Conservation (phyloP, 345 rosid genomes). For the Bruguiera gymnorhiza region DNA sequence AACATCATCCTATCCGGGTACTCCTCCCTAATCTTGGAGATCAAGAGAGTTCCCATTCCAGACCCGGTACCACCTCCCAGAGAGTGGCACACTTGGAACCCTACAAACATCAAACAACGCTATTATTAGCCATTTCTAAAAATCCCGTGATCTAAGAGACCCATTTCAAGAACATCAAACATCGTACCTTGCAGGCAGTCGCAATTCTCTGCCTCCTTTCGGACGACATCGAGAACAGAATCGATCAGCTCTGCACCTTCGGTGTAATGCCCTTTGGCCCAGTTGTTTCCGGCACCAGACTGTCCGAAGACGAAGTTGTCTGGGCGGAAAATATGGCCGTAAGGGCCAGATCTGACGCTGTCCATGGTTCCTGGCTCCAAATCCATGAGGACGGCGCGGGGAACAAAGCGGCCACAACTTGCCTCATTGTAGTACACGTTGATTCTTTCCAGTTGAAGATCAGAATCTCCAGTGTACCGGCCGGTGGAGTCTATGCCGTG, state of each 20-base stretch:
- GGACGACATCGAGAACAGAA: slow-evolving; percentile 29
- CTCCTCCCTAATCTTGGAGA: slow-evolving; percentile 29
- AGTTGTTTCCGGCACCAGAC: slow-evolving; percentile 30
- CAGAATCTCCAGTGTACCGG: slow-evolving; percentile 19
- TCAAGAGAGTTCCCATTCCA: slow-evolving; percentile 31
- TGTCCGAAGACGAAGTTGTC: slow-evolving; percentile 31
- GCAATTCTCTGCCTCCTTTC: slow-evolving; percentile 29
- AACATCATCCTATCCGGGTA: slow-evolving; percentile 33
- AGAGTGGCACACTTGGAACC: slow-evolving; percentile 31
- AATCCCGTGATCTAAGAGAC: neutral
- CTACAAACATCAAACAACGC: slow-evolving; percentile 1
- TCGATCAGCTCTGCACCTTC: slow-evolving; percentile 32
- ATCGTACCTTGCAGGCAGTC: slow-evolving; percentile 29
- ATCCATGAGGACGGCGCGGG: slow-evolving; percentile 33
- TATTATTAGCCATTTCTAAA: no score
- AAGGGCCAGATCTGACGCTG: slow-evolving; percentile 24
- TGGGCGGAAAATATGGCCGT: slow-evolving; percentile 28
- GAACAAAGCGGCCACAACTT: slow-evolving; percentile 27
- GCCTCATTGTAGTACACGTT: slow-evolving; percentile 31
- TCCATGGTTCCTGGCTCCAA: slow-evolving; percentile 34
- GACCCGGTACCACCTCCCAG: slow-evolving; percentile 35
- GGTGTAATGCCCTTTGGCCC: slow-evolving; percentile 32
- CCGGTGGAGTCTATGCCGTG: slow-evolving; percentile 31
- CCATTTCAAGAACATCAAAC: neutral
- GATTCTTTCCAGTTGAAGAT: slow-evolving; percentile 26